Percentiles rank a stretch among this genome's conserved stretches.
Conservation (phyloP, 208 protist species). For the Angomonas ambiguus region DNA sequence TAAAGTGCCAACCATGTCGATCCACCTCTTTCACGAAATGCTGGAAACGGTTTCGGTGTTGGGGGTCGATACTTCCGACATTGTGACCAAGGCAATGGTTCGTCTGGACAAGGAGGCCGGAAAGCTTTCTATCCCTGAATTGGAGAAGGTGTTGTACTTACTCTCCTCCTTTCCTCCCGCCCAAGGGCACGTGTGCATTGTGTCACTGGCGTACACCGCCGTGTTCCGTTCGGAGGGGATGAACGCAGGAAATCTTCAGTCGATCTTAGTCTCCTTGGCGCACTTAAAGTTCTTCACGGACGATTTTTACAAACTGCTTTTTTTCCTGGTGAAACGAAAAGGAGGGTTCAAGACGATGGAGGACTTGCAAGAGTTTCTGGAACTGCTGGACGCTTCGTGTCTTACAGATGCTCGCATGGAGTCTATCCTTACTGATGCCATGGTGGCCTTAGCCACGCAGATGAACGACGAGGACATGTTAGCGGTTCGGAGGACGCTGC, state of each 20-base stretch:
- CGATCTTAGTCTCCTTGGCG: constrained; percentile 50
- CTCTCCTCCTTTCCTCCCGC: constrained; percentile 80
- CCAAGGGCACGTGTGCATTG: constrained; percentile 51
- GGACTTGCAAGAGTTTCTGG: constrained; percentile 30
- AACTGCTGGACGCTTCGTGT: constrained; percentile 32
- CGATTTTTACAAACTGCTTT: constrained; percentile 64
- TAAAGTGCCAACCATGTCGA: constrained; percentile 36
- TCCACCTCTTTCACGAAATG: constrained; percentile 37
- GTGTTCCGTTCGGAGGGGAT: constrained; percentile 48
- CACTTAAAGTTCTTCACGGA: constrained; percentile 70
- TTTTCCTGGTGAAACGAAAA: constrained; percentile 40
- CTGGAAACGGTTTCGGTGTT: constrained; percentile 75
- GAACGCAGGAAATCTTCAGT: constrained; percentile 50
- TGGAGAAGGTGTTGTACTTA: constrained; percentile 52
- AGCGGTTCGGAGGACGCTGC: constrained; percentile 33
- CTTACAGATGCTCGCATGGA: constrained; percentile 26
- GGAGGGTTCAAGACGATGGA: constrained; percentile 63
- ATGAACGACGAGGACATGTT: constrained; percentile 61
- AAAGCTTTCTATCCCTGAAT: constrained; percentile 47
- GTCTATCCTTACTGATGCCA: constrained; percentile 35
- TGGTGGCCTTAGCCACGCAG: constrained; percentile 38
- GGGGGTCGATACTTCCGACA: constrained; percentile 33
- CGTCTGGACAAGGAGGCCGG: constrained; percentile 61
- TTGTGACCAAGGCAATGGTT: constrained; percentile 58
- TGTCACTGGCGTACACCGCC: constrained; percentile 62